These are phyloP conservation scores for Amauroascus niger DNA, from an alignment of 2,329 filamentous ascomycete species.

Conservation along the genomic window DNA sequence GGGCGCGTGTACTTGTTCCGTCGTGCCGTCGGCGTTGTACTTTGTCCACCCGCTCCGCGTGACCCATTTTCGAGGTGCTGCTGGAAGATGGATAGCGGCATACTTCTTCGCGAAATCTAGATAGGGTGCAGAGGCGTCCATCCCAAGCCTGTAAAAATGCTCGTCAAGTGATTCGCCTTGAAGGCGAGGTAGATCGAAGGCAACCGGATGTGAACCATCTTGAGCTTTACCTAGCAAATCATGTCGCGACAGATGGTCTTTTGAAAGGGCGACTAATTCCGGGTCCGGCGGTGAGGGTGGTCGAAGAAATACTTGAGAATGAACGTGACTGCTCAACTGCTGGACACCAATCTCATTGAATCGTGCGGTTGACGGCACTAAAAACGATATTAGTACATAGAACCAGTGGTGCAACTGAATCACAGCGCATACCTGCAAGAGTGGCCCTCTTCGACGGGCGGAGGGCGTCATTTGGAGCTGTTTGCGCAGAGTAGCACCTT, in stretches of 20 bases:
- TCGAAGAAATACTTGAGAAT: constrained; percentile 68
- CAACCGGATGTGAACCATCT: constrained; percentile 63
- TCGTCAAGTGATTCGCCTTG: constrained; percentile 79
- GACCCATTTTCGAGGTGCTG: constrained; percentile 62
- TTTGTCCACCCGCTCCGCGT: constrained; percentile 85
- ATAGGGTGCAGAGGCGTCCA: constrained; percentile 79
- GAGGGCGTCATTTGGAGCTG: neutral
- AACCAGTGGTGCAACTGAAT: neutral
- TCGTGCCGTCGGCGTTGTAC: constrained; percentile 64
- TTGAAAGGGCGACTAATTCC: constrained; percentile 68
- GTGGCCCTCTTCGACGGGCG: neutral
- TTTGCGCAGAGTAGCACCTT: constrained; percentile 7
- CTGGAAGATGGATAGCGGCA: constrained; percentile 49
- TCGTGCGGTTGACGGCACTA: constrained; percentile 48
- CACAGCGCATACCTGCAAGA: neutral
- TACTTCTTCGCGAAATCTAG: constrained; percentile 66
- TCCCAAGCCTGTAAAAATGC: constrained; percentile 81
- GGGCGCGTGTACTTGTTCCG: constrained; percentile 65
- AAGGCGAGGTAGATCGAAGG: constrained; percentile 72
- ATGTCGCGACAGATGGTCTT: constrained; percentile 73
- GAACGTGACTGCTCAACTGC: constrained; percentile 75
- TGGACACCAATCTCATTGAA: constrained; percentile 93
- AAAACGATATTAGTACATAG: neutral
- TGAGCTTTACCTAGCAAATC: constrained; percentile 84
- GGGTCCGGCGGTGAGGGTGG: constrained; percentile 47